These are phyloP conservation scores for Termitomyces sp. DNA, from an alignment of 768 basidiomycete genomes.

Conservation along the genomic window DNA sequence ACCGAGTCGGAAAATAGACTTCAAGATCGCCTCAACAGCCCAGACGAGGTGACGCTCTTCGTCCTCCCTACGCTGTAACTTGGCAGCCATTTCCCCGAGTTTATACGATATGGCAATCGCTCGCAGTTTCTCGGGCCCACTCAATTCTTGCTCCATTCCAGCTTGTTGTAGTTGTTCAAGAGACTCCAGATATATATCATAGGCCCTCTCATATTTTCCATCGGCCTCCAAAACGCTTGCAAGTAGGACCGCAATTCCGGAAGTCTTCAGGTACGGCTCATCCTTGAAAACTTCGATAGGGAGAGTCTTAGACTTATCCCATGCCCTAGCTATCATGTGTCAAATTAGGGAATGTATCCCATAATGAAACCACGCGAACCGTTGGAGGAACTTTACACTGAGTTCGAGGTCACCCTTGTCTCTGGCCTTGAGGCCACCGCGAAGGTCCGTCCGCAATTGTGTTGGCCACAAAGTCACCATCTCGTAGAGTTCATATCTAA, in stretches of 20 bases:
- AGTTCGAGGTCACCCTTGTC: constrained; percentile 49
- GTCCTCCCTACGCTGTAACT: constrained; percentile 30
- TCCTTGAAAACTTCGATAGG: constrained; percentile 33
- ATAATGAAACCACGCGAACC: constrained; percentile 34
- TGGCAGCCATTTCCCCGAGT: constrained; percentile 38
- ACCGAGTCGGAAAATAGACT: constrained; percentile 25
- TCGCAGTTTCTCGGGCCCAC: constrained; percentile 30
- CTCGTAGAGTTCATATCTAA: constrained; percentile 53
- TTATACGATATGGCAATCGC: constrained; percentile 38
- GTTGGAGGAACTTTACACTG: constrained; percentile 48
- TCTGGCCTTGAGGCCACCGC: constrained; percentile 61
- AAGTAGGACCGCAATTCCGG: constrained; percentile 62
- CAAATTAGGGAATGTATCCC: not conserved
- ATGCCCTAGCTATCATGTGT: constrained; percentile 41
- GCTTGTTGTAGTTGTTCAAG: constrained; percentile 29
- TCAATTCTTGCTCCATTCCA: constrained; percentile 13
- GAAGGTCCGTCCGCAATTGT: constrained; percentile 60
- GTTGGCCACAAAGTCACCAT: constrained; percentile 65
- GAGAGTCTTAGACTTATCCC: constrained; percentile 47
- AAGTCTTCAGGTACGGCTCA: constrained; percentile 60
- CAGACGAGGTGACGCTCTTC: constrained; percentile 41
- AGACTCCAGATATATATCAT: constrained; percentile 34
- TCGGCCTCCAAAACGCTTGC: constrained; percentile 51
- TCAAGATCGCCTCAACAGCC: constrained; percentile 42
- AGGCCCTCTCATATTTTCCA: constrained; percentile 33